phyloP scores from a whole-genome alignment of 73 alveolate genomes.

The Symbiodinium natans region DNA sequence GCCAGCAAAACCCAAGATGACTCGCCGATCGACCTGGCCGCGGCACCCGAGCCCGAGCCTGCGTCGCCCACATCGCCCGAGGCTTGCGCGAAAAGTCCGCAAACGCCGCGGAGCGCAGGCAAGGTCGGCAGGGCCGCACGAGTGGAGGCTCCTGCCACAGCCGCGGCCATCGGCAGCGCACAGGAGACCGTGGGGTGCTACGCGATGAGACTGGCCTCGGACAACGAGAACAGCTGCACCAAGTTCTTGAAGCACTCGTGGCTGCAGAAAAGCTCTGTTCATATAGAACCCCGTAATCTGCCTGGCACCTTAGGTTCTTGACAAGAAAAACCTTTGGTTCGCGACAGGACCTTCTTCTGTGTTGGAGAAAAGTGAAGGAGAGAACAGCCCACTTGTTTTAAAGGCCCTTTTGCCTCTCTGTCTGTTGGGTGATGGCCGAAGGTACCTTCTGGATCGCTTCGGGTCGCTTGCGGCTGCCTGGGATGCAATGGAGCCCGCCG shows the following conservation, averaged over 20 bases:
- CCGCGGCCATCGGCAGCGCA: slow-evolving; percentile 28
- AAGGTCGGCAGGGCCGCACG: background rate
- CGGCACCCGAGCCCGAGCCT: background rate
- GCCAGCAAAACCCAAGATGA: background rate
- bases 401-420: too few species aligned
- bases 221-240: slow-evolving; percentile 29
- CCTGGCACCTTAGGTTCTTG: too few species aligned
- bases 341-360: background rate
- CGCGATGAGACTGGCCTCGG: slow-evolving; percentile 58
- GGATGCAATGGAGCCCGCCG: slow-evolving; percentile 59
- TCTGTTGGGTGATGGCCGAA: too few species aligned
- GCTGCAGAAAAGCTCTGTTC: background rate
- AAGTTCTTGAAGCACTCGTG: background rate
- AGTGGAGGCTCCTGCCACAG: slow-evolving; percentile 59
- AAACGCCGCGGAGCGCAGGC: background rate
- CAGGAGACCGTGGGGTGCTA: slow-evolving; percentile 63
- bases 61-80: background rate
- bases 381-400: too few species aligned
- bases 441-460: slow-evolving; percentile 48
- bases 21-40: background rate
- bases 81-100: too few species aligned
- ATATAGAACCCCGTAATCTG: too few species aligned
- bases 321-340: too few species aligned
- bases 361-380: too few species aligned
- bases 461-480: slow-evolving; percentile 75